Evolutionary conservation across 495 filamentous ascomycete species (phyloP), one percentile per base, ranked within the genome.

Genomic region (Acidomyces sp.): DNA sequence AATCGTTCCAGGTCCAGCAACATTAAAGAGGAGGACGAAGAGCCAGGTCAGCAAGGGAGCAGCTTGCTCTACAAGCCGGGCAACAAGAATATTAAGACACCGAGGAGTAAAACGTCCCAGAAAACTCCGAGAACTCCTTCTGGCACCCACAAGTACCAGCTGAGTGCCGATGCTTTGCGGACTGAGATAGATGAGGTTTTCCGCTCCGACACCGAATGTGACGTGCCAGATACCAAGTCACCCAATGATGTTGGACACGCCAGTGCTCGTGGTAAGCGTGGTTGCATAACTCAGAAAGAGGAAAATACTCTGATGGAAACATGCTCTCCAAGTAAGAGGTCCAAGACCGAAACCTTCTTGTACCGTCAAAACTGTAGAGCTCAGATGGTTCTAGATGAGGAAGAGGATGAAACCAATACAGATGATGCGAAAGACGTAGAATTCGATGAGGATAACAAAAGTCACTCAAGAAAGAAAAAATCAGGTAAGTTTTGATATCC

Each of bases 271-370:
- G 35, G 13, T 27, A 46, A 46, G 43, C 37, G 36, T 9, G 43
- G 36, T 12, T 21, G 43, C 19, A 46, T 40, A 19, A 4, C 36
- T 7, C 39, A 46, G 36, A 39, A n/a, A 26, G 26, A 3, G 9
- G 34, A 3, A 15, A 5, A 24, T 16, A n/a, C 7, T 23, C 17
- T 12, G 32, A 33, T 12, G 4, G 3, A 17, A 18, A 31, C 2
- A 1, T 11, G 34, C 28, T 17, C 43, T 4, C 43, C 43, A n/a
- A 34, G 39, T 6, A 39, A 41, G 43, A 46, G 34, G 37, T 23
- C 37, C 7, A 46, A 41, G 37, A 32, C 37, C 4, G n/a, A 21
- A 11, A 35, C 22, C 34, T 39, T 2, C 43, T 35, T 21, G 4
- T 23, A 3, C 19, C 9, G 28, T 9, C 28, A 11, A 10, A 34